Evolutionary conservation across 1,284 basidiomycete species (phyloP), one percentile per base, ranked within the genome.

Genomic region (Cutaneotrichosporon sp.): DNA sequence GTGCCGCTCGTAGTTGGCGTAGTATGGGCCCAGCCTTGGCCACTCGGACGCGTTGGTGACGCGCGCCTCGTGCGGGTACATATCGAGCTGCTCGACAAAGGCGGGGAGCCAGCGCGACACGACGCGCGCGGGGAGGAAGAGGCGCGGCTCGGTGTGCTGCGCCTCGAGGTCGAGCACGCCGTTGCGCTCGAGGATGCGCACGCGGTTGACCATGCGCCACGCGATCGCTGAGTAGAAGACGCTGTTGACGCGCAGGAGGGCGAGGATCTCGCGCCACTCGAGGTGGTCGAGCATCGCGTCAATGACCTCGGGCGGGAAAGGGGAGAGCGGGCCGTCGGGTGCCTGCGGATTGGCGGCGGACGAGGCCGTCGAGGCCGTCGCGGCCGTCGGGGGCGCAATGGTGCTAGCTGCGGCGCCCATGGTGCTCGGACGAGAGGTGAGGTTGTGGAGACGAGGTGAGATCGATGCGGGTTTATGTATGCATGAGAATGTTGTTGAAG

Each of bases 231-330:
- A 4, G 43, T 54, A 47, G 43, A 59, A 54, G 7, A 38, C 9
- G 8, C 51, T 54, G 51, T 59, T 59, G 43, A 53, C 43, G 51
- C 51, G 58, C 10, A 59, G 43, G 16, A 50, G 49, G 2, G 51
- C 31, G 14, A 54, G 42, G 4, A 59, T 31, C 3, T 43, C 22
- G 6, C 27, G 24, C 20, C 43, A 50, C 0, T 51, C n/a, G 18
- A 59, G 51, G 33, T 45, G 16, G 24, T 59, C 58, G 33, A 59
- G 27, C n/a, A 59, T 49, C 20, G 22, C 31, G 51, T 59, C 58
- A 18, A 59, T 25, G 27, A 59, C 31, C 31, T 59, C 58, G 20
- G 43, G 51, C 11, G 58, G 58, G 10, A 59, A 29, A 0, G 51
- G 58, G 8, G 43, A 59, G 8, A 59, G 34, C 3, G 34, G 22